Conservation (phyloP, 2,329 filamentous ascomycete genomes). For the Colletotrichum echinochloae region DNA sequence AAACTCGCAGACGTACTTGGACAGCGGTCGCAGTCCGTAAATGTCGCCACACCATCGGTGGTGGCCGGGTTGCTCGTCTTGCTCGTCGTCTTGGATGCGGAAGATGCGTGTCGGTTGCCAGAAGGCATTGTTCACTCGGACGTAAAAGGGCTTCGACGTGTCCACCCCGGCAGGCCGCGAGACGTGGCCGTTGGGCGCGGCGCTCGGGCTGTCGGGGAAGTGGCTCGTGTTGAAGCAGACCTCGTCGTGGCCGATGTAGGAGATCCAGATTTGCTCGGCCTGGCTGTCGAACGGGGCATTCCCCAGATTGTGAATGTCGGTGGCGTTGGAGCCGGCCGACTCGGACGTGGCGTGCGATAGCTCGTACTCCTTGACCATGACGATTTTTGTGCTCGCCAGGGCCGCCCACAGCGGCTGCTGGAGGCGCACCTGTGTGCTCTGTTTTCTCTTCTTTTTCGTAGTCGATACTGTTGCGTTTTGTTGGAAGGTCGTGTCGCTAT, state of each 20-base stretch:
- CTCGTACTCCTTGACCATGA: slow-evolving; percentile 91
- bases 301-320: slow-evolving; percentile 81
- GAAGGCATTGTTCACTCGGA: slow-evolving; percentile 80
- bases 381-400: slow-evolving; percentile 94
- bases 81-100: slow-evolving; percentile 54
- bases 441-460: slow-evolving; percentile 88
- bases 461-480: slow-evolving; percentile 67
- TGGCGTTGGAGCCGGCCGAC: slow-evolving; percentile 79
- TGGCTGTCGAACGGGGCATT: slow-evolving; percentile 79
- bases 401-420: slow-evolving; percentile 95
- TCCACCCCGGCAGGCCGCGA: slow-evolving; percentile 67
- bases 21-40: slow-evolving; percentile 76
- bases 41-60: slow-evolving; percentile 78
- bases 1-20: slow-evolving; percentile 84
- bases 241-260: slow-evolving; percentile 81
- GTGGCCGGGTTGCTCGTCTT: slow-evolving; percentile 49
- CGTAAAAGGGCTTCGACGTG: slow-evolving; percentile 80
- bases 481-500: slow-evolving; percentile 64
- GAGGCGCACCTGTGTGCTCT: slow-evolving; percentile 89
- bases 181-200: slow-evolving; percentile 47
- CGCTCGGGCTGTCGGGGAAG: slow-evolving; percentile 60
- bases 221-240: slow-evolving; percentile 80
- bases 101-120: slow-evolving; percentile 84
- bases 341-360: slow-evolving; percentile 82
- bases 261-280: slow-evolving; percentile 82